Conservation (phyloP, 2,329 filamentous ascomycete species). For the Polychaeton citri region DNA sequence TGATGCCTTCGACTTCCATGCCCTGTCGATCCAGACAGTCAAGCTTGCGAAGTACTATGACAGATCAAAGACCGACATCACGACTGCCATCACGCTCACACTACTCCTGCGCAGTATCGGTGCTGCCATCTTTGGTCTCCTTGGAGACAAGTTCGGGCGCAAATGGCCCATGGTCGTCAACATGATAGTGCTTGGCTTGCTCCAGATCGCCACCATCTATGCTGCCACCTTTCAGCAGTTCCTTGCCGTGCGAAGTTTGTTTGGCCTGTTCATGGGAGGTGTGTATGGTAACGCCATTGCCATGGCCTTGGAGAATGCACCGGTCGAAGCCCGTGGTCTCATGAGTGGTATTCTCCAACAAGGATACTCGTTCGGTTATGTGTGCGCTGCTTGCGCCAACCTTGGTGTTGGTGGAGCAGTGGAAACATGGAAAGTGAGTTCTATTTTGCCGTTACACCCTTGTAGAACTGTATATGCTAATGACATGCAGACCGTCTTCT, state of each 20-base stretch:
- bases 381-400: slow-evolving; percentile 63
- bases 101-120: slow-evolving; percentile 63
- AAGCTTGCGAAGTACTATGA: slow-evolving; percentile 51
- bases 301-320: slow-evolving; percentile 65
- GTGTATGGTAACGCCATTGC: slow-evolving; percentile 64
- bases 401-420: slow-evolving; percentile 53
- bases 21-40: slow-evolving; percentile 62
- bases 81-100: slow-evolving; percentile 62
- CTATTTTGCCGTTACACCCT: no score
- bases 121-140: slow-evolving; percentile 61
- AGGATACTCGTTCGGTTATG: slow-evolving; percentile 68
- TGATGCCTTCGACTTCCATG: slow-evolving; percentile 75
- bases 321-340: slow-evolving; percentile 55
- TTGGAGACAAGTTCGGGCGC: slow-evolving; percentile 65
- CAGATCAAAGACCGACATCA: slow-evolving; percentile 53
- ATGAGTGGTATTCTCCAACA: slow-evolving; percentile 76
- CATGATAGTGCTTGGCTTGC: slow-evolving; percentile 56
- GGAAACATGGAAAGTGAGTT: slow-evolving; percentile 53
- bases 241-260: slow-evolving; percentile 58
- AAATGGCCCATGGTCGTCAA: slow-evolving; percentile 78
- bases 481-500: slow-evolving; percentile 45
- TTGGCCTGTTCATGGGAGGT: slow-evolving; percentile 70
- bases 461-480: no score
- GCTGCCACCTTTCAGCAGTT: slow-evolving; percentile 58
- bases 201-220: slow-evolving; percentile 72